A percentile compares a stretch with the other conserved stretches of the same genome.
Evolutionary conservation across 2,329 filamentous ascomycete species (phyloP).

Genomic region (Massarina eburnea): DNA sequence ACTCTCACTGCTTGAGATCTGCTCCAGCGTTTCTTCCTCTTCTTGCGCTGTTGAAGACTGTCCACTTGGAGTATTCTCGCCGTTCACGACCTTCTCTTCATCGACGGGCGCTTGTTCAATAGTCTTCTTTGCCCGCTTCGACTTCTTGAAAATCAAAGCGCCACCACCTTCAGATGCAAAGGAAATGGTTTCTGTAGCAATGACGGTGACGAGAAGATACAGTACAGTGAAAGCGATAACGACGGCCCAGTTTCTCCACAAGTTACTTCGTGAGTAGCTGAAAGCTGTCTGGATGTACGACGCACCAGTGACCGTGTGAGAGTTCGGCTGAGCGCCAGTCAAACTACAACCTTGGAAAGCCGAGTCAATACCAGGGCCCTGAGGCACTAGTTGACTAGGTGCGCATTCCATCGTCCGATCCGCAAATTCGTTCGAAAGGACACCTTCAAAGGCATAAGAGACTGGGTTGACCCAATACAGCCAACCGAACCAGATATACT

Average conservation of each 20-base stretch:
- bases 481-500: slow-evolving; percentile 66
- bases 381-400: slow-evolving; percentile 61
- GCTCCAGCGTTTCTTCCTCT: slow-evolving; percentile 34
- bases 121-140: slow-evolving; percentile 60
- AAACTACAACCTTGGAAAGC: slow-evolving; percentile 65
- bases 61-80: slow-evolving; percentile 25
- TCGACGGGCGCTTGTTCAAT: slow-evolving; percentile 54
- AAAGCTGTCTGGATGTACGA: slow-evolving; percentile 59
- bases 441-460: slow-evolving; percentile 66
- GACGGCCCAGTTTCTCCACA: slow-evolving; percentile 77
- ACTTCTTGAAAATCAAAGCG: slow-evolving; percentile 71
- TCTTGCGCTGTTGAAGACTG: slow-evolving; percentile 21
- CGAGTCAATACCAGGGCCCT: slow-evolving; percentile 57
- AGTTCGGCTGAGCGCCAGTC: slow-evolving; percentile 58
- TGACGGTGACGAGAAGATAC: slow-evolving; percentile 71
- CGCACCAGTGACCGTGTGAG: slow-evolving; percentile 54
- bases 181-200: slow-evolving; percentile 69
- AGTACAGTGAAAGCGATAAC: slow-evolving; percentile 74
- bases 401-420: slow-evolving; percentile 60
- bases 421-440: slow-evolving; percentile 67
- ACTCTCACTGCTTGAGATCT: slow-evolving; percentile 42
- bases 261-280: slow-evolving; percentile 58
- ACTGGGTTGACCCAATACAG: slow-evolving; percentile 47
- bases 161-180: slow-evolving; percentile 66
- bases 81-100: slow-evolving; percentile 56